Evolutionary conservation across 1,284 basidiomycete species (phyloP).

Genomic region (Gomphus bonarii): DNA sequence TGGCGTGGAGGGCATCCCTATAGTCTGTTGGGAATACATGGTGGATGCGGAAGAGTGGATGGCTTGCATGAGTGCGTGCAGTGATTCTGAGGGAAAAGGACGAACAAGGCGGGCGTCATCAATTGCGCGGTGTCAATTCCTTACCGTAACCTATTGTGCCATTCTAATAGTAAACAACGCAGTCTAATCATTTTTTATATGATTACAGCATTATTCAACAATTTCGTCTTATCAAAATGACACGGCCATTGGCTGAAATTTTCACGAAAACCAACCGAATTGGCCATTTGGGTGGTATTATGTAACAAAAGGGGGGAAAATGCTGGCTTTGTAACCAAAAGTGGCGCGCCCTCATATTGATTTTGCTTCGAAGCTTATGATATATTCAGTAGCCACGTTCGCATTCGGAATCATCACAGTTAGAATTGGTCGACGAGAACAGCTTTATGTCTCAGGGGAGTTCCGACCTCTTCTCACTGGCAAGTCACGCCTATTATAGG

Average conservation of each 20-base stretch:
- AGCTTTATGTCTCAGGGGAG: not conserved
- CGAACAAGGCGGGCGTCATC: slow-evolving; percentile 12
- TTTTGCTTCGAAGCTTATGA: not conserved
- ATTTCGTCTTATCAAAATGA: not conserved
- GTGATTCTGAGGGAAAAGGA: slow-evolving; percentile 9
- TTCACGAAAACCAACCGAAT: not conserved
- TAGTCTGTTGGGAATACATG: slow-evolving; percentile 20
- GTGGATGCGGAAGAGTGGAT: slow-evolving; percentile 8
- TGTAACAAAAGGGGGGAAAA: not conserved
- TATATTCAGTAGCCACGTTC: not conserved
- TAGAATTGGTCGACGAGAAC: not conserved
- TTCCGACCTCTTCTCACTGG: not conserved
- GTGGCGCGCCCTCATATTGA: not conserved
- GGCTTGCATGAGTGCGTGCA: slow-evolving; percentile 9
- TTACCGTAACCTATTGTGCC: not conserved
- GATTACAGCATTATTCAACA: not conserved
- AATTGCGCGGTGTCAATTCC: slow-evolving; percentile 10
- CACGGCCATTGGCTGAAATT: not conserved
- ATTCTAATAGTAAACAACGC: not conserved
- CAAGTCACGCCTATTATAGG: not conserved
- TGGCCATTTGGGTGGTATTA: too few relatives aligned
- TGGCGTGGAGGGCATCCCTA: slow-evolving; percentile 42
- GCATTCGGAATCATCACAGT: not conserved
- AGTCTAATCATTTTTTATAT: not conserved
- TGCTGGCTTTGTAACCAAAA: not conserved